These are phyloP conservation scores for Mycena floridula DNA, from an alignment of 768 basidiomycete genomes.

Conservation along the genomic window DNA sequence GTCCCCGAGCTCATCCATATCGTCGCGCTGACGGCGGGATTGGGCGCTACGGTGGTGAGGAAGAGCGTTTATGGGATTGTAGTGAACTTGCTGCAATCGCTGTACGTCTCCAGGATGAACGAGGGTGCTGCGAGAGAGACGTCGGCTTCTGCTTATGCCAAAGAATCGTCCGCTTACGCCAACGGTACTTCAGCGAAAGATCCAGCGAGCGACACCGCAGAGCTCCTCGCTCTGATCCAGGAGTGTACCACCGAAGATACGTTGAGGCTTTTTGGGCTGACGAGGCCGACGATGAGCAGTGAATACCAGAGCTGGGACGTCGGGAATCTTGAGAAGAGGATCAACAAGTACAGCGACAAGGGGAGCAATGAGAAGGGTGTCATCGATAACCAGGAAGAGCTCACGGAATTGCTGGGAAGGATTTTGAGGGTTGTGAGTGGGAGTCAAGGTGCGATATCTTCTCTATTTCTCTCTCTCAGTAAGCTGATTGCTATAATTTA, in stretches of 20 bases:
- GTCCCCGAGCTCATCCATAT: constrained; percentile 81
- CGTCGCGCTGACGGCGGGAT: constrained; percentile 69
- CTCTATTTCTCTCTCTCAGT: neutral
- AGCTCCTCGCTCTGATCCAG: constrained; percentile 57
- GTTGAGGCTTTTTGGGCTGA: constrained; percentile 70
- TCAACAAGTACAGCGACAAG: constrained; percentile 44
- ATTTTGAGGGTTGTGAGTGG: constrained; percentile 62
- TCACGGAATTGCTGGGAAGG: constrained; percentile 57
- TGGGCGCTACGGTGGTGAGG: constrained; percentile 68
- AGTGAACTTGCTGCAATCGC: constrained; percentile 75
- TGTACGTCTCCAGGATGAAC: constrained; percentile 55
- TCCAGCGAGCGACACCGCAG: no score
- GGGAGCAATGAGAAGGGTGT: constrained; percentile 42
- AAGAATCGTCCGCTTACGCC: no score
- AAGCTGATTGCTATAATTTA: constrained; percentile 17
- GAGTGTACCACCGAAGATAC: constrained; percentile 51
- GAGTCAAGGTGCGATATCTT: constrained; percentile 60
- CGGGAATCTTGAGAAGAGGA: no score
- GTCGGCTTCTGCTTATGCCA: no score
- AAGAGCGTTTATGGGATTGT: constrained; percentile 78
- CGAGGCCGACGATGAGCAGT: constrained; percentile 53
- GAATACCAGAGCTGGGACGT: constrained; percentile 61
- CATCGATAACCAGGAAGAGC: constrained; percentile 61
- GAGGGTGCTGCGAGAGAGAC: constrained; percentile 54
- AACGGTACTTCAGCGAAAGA: no score